Evolutionary conservation across 495 filamentous ascomycete species (phyloP).

Genomic region (Parathielavia hyrcaniae): DNA sequence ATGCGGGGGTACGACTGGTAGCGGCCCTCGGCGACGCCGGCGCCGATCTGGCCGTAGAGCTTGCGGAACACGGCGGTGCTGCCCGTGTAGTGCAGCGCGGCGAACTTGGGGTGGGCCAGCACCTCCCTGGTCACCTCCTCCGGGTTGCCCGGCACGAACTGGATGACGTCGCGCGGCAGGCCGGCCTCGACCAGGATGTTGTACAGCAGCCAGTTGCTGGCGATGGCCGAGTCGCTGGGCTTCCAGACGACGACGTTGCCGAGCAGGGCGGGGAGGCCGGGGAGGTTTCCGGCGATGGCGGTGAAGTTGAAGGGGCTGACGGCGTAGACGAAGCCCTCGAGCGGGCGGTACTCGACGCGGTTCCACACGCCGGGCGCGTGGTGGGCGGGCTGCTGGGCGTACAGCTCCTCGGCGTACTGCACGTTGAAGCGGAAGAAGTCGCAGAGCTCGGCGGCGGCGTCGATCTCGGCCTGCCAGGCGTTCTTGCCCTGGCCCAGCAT

Average conservation of each 20-base stretch:
- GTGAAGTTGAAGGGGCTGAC: conserved; percentile 89
- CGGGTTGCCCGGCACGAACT: conserved; percentile 76
- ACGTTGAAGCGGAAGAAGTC: conserved; percentile 92
- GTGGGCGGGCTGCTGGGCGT: conserved; percentile 73
- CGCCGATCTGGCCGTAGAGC: conserved; percentile 64
- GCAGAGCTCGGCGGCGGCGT: conserved; percentile 82
- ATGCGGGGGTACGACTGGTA: conserved; percentile 75
- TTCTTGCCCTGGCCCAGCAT: conserved; percentile 96
- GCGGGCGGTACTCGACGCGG: conserved; percentile 70
- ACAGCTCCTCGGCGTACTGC: conserved; percentile 79
- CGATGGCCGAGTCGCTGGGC: conserved; percentile 70
- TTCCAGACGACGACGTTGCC: conserved; percentile 91
- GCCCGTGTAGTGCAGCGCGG: conserved; percentile 74
- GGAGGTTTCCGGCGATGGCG: conserved; percentile 73
- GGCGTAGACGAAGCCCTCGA: conserved; percentile 85
- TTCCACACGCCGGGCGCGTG: conserved; percentile 78
- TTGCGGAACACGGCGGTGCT: conserved; percentile 75
- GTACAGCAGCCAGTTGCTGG: conserved; percentile 68
- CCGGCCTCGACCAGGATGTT: conserved; percentile 84
- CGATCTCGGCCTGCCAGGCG: conserved; percentile 94
- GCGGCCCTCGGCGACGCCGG: conserved; percentile 57
- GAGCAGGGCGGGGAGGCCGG: conserved; percentile 65
- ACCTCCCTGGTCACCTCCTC: conserved; percentile 64
- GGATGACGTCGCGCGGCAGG: conserved; percentile 70
- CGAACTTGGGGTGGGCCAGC: conserved; percentile 63